A percentile compares a stretch with the other conserved stretches of the same genome.
phyloP scores from a whole-genome alignment of 2,329 filamentous ascomycete genomes.

The Chrysoporthe puriensis region DNA sequence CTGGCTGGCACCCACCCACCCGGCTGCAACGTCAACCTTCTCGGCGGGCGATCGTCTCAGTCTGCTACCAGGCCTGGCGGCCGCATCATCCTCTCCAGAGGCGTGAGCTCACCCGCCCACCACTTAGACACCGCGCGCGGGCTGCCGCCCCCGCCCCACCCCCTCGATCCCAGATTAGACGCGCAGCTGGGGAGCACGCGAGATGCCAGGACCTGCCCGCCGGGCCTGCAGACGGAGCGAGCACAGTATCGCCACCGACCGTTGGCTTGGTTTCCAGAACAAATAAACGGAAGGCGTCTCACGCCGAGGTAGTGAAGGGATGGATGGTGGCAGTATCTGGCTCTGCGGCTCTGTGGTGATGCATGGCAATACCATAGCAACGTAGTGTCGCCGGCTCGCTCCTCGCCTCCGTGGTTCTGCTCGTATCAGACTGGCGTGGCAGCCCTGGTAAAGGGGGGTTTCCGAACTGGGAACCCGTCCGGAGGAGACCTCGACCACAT shows the following conservation, averaged over 20 bases:
- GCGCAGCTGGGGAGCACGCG: background rate
- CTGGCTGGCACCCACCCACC: background rate
- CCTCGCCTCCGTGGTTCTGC: background rate
- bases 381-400: background rate
- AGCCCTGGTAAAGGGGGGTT: background rate
- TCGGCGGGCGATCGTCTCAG: background rate
- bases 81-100: background rate
- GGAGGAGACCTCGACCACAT: background rate
- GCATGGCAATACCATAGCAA: background rate
- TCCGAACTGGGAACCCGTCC: background rate
- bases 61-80: background rate
- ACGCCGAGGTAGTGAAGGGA: too few relatives aligned
- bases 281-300: background rate
- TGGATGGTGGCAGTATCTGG: background rate
- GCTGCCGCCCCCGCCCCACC: background rate
- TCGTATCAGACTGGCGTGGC: background rate
- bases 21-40: background rate
- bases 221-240: background rate
- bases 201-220: background rate
- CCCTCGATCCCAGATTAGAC: background rate
- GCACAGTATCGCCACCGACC: background rate
- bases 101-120: background rate
- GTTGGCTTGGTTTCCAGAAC: slow-evolving; percentile 1
- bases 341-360: background rate
- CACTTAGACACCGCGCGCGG: background rate